A percentile compares a stretch with the other conserved stretches of the same genome.
These are phyloP conservation scores for Fragosphaeria purpurea DNA, from an alignment of 2,329 filamentous ascomycete genomes.

Conservation along the genomic window DNA sequence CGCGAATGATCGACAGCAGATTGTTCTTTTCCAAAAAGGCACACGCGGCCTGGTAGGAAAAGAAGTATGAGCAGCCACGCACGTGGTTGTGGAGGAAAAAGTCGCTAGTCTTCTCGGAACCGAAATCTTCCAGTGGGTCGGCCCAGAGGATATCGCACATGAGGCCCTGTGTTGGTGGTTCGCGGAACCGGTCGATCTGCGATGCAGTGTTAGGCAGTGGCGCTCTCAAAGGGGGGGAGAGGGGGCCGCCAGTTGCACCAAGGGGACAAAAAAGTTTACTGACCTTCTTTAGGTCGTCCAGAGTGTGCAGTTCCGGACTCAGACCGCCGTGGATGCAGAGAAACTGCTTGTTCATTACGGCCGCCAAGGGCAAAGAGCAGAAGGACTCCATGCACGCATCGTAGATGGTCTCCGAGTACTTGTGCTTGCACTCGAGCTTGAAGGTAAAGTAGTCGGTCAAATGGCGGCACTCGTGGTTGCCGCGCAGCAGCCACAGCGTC, in stretches of 20 bases:
- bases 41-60: constrained; percentile 94
- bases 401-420: constrained; percentile 93
- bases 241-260: no score
- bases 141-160: constrained; percentile 99
- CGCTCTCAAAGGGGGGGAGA: neutral
- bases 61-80: constrained; percentile 97
- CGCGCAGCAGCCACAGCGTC: constrained; percentile 90
- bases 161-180: constrained; percentile 90
- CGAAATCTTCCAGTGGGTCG: constrained; percentile 94
- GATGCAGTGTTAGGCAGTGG: neutral
- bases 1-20: constrained; percentile 88
- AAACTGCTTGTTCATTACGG: constrained; percentile 99
- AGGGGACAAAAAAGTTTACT: no score
- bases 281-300: constrained; percentile 85
- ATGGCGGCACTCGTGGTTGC: constrained; percentile 97
- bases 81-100: constrained; percentile 98
- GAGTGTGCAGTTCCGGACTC: constrained; percentile 88
- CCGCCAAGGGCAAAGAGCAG: constrained; percentile 83
- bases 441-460: constrained; percentile 99
- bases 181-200: constrained; percentile 92
- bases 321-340: constrained; percentile 95
- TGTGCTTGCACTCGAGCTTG: constrained; percentile 99
- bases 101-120: constrained; percentile 95
- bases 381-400: constrained; percentile 99
- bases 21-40: constrained; percentile 99